These are phyloP conservation scores for Citeromyces siamensis DNA, from an alignment of 1,139 yeast genomes.

Conservation along the genomic window DNA sequence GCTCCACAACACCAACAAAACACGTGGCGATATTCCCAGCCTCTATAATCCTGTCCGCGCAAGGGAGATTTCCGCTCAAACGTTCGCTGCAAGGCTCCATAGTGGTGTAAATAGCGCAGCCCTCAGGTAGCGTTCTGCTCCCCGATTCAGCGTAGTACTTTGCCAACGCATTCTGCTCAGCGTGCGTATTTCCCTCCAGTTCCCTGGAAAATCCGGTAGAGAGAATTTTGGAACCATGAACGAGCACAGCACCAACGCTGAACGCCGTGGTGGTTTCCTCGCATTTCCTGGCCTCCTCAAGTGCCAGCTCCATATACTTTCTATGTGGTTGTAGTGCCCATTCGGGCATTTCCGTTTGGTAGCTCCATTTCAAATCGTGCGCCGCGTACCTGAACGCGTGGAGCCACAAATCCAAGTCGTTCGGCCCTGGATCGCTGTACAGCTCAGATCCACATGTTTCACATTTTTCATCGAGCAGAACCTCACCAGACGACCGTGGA, in stretches of 20 bases:
- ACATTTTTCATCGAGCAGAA: conserved; percentile 45
- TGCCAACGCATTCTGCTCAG: conserved; percentile 89
- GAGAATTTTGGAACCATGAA: conserved; percentile 45
- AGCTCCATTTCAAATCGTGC: conserved; percentile 48
- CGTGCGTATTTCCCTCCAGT: conserved; percentile 92
- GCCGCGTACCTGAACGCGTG: conserved; percentile 80
- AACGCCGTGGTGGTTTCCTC: conserved; percentile 80
- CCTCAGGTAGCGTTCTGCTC: conserved; percentile 43
- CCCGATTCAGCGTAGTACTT: conserved; percentile 43
- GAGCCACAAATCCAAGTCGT: conserved; percentile 78
- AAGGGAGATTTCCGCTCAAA: conserved; percentile 83
- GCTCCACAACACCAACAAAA: conserved; percentile 89
- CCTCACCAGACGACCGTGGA: conserved; percentile 45
- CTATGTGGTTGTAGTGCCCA: conserved; percentile 60
- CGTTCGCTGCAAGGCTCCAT: conserved; percentile 97
- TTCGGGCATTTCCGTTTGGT: conserved; percentile 67
- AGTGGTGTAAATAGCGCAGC: conserved; percentile 81
- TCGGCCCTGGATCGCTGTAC: conserved; percentile 80
- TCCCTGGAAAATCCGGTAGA: conserved; percentile 86
- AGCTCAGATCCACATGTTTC: conserved; percentile 57
- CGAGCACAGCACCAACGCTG: conserved; percentile 88
- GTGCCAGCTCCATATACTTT: conserved; percentile 47
- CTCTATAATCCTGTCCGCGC: conserved; percentile 64
- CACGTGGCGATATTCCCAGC: conserved; percentile 46
- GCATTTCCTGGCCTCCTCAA: conserved; percentile 70